Evolutionary conservation across 352 stramenopile species (phyloP).

Genomic region (Phytopythium cucurbitacearum): DNA sequence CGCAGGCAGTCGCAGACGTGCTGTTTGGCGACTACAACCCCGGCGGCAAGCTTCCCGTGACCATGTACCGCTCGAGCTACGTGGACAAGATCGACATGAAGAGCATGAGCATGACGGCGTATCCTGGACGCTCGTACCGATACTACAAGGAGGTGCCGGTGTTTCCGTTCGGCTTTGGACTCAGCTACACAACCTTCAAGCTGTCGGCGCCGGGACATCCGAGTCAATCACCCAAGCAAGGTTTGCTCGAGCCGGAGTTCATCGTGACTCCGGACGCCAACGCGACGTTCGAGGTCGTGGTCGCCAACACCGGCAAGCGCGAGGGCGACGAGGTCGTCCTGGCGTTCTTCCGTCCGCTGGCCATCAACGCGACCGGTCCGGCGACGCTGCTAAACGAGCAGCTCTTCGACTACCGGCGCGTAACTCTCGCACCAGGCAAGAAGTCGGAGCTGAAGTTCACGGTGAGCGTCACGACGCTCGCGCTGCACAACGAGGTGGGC

Average conservation of each 20-base stretch:
- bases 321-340: constrained; percentile 74
- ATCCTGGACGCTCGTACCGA: constrained; percentile 87
- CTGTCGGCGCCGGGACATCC: constrained; percentile 11
- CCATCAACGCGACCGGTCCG: constrained; percentile 46
- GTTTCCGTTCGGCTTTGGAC: constrained; percentile 87
- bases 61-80: constrained; percentile 84
- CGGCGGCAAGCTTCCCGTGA: constrained; percentile 80
- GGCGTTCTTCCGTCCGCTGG: constrained; percentile 68
- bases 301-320: constrained; percentile 53
- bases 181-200: constrained; percentile 88
- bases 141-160: constrained; percentile 89
- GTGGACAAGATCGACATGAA: constrained; percentile 72
- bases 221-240: not conserved
- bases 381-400: constrained; percentile 71
- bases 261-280: constrained; percentile 30
- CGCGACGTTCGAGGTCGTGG: constrained; percentile 40
- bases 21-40: constrained; percentile 83
- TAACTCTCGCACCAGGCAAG: constrained; percentile 38
- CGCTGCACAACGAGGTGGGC: constrained; percentile 50
- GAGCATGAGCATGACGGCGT: constrained; percentile 89
- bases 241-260: constrained; percentile 8
- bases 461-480: constrained; percentile 42
- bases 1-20: constrained; percentile 71
- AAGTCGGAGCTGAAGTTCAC: constrained; percentile 33
- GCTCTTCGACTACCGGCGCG: constrained; percentile 62